Evolutionary conservation across 2,329 filamentous ascomycete species (phyloP), one percentile per base, ranked within the genome.

Genomic region (Myriosclerotinia duriaeana): DNA sequence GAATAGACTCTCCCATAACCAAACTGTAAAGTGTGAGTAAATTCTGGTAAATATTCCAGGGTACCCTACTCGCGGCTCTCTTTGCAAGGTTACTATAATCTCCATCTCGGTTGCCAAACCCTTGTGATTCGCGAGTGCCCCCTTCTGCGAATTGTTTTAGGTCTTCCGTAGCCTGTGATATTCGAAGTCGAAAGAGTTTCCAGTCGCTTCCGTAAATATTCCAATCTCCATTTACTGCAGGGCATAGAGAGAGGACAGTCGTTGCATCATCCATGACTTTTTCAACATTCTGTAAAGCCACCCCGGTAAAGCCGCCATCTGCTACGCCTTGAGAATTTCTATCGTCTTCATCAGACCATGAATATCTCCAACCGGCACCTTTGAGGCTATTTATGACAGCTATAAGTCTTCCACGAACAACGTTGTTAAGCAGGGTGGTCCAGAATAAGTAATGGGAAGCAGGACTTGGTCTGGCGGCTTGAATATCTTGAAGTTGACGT

Each of bases 1-100:
- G 88, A 46, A 89, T 85, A 12, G 87, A 83, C 70, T 90, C 86
- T 46, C 94, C 93, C 5, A 95, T 83, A 1, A 96, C 80, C 68
- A 96, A 89, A 44, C 89, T 88, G 76, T 97, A 97, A 7, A 97
- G 79, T 15, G 87, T 87, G 71, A 89, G 87, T 64, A 98, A 80
- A 71, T 90, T 92, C 75, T 97, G 89, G 76, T 96, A 97, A 38
- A 98, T 87, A 34, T 90, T 87, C 91, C 91, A 97, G 0, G 93
- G 94, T 44, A 97, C 89, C 72, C 89, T 88, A 74, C 91, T 96
- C 73, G 93, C 91, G 2, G 92, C 93, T 78, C 89, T 91, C 59
- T 84, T 81, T 63, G 80, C 91, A 76, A 78, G 89, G 79, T 83
- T 89, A 77, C 83, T 85, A 64, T 90, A 87, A 7, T 88, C 87